phyloP scores from a whole-genome alignment of 257 asterid species.

The Capsicum rhomboideum region DNA sequence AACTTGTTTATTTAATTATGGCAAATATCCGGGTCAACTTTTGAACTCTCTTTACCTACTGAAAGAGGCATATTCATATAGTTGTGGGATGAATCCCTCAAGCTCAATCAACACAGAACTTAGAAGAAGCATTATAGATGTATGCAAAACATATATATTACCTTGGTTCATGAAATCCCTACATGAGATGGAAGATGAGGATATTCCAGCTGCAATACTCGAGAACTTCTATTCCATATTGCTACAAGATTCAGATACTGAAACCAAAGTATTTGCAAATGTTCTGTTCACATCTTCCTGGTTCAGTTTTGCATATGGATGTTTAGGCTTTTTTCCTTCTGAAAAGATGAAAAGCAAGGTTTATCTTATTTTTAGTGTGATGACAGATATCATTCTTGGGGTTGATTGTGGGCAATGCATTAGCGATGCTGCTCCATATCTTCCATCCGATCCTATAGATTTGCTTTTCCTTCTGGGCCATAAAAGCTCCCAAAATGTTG shows the following conservation, averaged over 20 bases:
- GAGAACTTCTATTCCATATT: slow-evolving; percentile 66
- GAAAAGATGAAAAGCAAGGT: slow-evolving; percentile 60
- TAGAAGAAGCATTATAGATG: slow-evolving; percentile 31
- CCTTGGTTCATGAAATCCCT: slow-evolving; percentile 72
- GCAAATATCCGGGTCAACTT: slow-evolving; percentile 37
- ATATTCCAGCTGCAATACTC: slow-evolving; percentile 55
- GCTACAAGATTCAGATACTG: slow-evolving; percentile 37
- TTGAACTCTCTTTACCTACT: slow-evolving; percentile 76
- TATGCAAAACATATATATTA: slow-evolving; percentile 41
- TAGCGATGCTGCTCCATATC: slow-evolving; percentile 50
- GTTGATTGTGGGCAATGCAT: slow-evolving; percentile 57
- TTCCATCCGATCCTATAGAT: slow-evolving; percentile 89
- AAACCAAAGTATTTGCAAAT: slow-evolving; percentile 47
- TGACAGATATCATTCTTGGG: slow-evolving; percentile 59
- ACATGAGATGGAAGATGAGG: slow-evolving; percentile 64
- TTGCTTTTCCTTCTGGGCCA: slow-evolving; percentile 84
- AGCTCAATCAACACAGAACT: slow-evolving; percentile 31
- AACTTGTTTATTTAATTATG: slow-evolving; percentile 36
- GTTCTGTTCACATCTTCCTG: slow-evolving; percentile 65
- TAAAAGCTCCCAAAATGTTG: slow-evolving; percentile 51
- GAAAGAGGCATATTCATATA: slow-evolving; percentile 71
- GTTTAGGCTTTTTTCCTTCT: slow-evolving; percentile 78
- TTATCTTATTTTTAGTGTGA: slow-evolving; percentile 55
- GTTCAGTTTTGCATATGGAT: slow-evolving; percentile 78
- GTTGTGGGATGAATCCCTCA: slow-evolving; percentile 25